phyloP scores from a whole-genome alignment of 2,329 filamentous ascomycete genomes.

The Exophiala lecanii-corni region DNA sequence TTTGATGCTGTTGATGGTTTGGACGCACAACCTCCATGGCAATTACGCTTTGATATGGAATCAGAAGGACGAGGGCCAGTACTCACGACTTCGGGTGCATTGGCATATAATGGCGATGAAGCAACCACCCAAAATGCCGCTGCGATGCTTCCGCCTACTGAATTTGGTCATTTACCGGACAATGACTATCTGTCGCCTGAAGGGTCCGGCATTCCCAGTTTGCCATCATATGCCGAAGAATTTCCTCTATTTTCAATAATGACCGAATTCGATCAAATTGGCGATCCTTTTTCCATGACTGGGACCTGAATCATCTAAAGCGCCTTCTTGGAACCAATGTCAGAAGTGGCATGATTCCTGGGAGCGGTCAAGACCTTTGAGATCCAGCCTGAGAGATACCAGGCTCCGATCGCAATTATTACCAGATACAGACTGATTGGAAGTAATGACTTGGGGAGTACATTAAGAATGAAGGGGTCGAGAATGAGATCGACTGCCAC shows the following conservation, averaged over 20 bases:
- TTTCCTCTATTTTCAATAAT: conserved; percentile 27
- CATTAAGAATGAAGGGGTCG: conserved; percentile 76
- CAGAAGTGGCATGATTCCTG: not conserved
- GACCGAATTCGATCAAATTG: conserved; percentile 26
- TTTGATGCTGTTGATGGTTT: conserved; percentile 13
- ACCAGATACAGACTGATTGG: conserved; percentile 67
- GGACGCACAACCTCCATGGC: conserved; percentile 18
- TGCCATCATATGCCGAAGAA: conserved; percentile 25
- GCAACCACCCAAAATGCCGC: conserved; percentile 8
- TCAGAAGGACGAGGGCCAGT: conserved; percentile 23
- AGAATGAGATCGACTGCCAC: conserved; percentile 78
- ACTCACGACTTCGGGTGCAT: conserved; percentile 26
- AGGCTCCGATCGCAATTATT: conserved; percentile 53
- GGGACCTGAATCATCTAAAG: conserved; percentile 10
- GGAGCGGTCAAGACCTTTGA: conserved; percentile 24
- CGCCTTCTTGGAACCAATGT: conserved; percentile 5
- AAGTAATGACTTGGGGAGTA: conserved; percentile 71
- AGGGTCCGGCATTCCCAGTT: conserved; percentile 22
- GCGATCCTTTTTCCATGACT: conserved; percentile 20
- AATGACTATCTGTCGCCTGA: conserved; percentile 17
- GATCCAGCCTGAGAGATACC: conserved; percentile 46
- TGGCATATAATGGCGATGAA: conserved; percentile 22
- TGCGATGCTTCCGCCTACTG: conserved; percentile 11
- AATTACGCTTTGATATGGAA: conserved; percentile 23
- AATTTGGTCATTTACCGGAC: conserved; percentile 16